Evolutionary conservation across 2,329 filamentous ascomycete genomes (phyloP), one percentile per base, ranked within the genome.

Genomic region (Fusarium sp.): DNA sequence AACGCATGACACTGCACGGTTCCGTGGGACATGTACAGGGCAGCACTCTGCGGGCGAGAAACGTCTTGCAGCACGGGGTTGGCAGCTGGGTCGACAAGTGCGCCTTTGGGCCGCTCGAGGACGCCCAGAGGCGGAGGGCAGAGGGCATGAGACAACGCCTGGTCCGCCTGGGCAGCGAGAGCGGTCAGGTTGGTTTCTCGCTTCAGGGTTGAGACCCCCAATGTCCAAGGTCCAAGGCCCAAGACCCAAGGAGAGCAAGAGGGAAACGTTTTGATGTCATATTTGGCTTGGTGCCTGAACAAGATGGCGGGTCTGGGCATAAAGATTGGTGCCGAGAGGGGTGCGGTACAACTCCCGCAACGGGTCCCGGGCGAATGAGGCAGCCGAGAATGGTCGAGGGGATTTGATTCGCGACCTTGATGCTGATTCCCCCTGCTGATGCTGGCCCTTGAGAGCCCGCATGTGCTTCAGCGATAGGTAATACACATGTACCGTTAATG

Each of bases 31-130:
- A 91, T 75, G 85, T 85, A 1, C 82, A 81, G 3, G 91, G 89
- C 2, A 88, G 89, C 66, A 80, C 76, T 47, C 83, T 88, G 69
- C 82, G 93, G 67, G 92, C 92, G 61, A 87, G 92, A 72, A 94
- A 94, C 81, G 92, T 95, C 72, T 81, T 95, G 79, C 93, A 95
- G 86, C 93, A 95, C 82, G 93, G 91, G 5, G 86, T 94, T 25
- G 91, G 91, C 5, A 85, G 83, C 50, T 95, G 91, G 91, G 90
- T 93, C 8, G 86, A 86, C 35, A 76, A 84, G 27, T 89, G 89
- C 70, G 87, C 91, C 78, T 90, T 94, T 65, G 82, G 82, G 37
- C 81, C 70, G 15, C 76, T 91, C 68, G 81, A 76, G 8, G 86
- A 84, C 72, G 82, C 76, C 56, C 81, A 84, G 73, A 86, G 84